phyloP scores from a whole-genome alignment of 306 rosid genomes.

The Amphicarpaea edgeworthii region DNA sequence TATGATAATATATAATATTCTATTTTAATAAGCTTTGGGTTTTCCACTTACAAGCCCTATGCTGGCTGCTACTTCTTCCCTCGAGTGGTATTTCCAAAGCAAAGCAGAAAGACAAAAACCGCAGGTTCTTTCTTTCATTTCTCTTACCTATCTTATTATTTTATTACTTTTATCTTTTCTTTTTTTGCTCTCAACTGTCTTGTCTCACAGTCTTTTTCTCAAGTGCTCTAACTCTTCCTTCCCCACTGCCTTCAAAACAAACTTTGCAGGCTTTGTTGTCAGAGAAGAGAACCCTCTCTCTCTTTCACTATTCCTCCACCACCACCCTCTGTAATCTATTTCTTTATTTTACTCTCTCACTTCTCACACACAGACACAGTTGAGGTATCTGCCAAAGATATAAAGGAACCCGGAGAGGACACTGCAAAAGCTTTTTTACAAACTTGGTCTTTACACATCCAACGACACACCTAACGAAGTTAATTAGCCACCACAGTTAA shows the following conservation, averaged over 20 bases:
- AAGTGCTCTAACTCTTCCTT: slow-evolving; percentile 70
- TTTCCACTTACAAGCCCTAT: slow-evolving; percentile 26
- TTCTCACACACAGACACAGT: background rate
- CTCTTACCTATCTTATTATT: slow-evolving; percentile 33
- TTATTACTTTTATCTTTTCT: slow-evolving; percentile 9
- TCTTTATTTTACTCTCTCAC: background rate
- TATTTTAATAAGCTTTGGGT: background rate
- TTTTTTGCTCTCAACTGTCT: slow-evolving; percentile 69
- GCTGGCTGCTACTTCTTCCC: slow-evolving; percentile 44
- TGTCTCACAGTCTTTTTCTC: slow-evolving; percentile 87
- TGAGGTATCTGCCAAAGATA: slow-evolving; percentile 62
- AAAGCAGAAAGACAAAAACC: slow-evolving; percentile 56
- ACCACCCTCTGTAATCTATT: background rate
- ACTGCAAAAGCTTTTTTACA: slow-evolving; percentile 50
- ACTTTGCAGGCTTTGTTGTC: slow-evolving; percentile 87
- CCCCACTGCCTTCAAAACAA: slow-evolving; percentile 66
- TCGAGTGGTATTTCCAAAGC: slow-evolving; percentile 65
- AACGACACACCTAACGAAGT: slow-evolving; percentile 44
- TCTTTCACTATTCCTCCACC: background rate
- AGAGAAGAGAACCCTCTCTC: slow-evolving; percentile 31
- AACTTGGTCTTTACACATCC: slow-evolving; percentile 58
- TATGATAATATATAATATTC: background rate
- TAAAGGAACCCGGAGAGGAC: slow-evolving; percentile 54
- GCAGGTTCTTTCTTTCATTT: slow-evolving; percentile 57
- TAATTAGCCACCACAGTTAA: slow-evolving; percentile 14